A percentile compares a stretch with the other conserved stretches of the same genome.
phyloP scores from a whole-genome alignment of 2,329 filamentous ascomycete species.

The Aplosporella prunicola region DNA sequence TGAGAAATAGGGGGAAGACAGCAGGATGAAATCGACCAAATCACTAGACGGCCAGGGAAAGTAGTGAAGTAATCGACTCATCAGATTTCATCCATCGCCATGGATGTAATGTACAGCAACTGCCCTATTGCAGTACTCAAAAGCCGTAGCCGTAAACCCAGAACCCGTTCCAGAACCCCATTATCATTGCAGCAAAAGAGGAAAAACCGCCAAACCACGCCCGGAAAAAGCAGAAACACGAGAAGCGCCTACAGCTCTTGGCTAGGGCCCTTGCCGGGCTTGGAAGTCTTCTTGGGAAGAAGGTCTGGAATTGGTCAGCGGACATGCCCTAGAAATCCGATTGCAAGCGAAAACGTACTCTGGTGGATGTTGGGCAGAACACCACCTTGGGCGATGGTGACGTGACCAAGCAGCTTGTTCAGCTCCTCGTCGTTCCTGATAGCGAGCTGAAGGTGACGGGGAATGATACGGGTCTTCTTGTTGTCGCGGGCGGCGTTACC shows the following conservation, averaged over 20 bases:
- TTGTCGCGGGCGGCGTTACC: constrained; percentile 98
- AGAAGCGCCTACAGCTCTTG: constrained; percentile 71
- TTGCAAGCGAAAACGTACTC: constrained; percentile 55
- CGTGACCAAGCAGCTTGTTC: constrained; percentile 96
- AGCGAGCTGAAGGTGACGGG: constrained; percentile 95
- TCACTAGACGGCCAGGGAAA: too few species aligned
- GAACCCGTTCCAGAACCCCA: constrained; percentile 59
- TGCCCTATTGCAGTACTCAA: constrained; percentile 30
- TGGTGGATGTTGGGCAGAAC: constrained; percentile 95
- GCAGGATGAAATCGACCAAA: too few species aligned
- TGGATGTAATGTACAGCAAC: constrained; percentile 54
- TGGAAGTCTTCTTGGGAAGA: constrained; percentile 97
- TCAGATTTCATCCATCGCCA: constrained; percentile 39
- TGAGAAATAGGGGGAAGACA: too few species aligned
- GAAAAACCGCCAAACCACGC: constrained; percentile 44
- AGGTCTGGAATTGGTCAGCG: constrained; percentile 60
- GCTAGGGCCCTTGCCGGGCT: constrained; percentile 84
- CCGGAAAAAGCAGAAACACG: constrained; percentile 35
- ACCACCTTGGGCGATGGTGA: constrained; percentile 96
- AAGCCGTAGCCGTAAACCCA: constrained; percentile 41
- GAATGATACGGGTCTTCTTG: constrained; percentile 99
- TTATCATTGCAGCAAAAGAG: constrained; percentile 62
- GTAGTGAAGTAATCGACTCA: constrained; percentile 19
- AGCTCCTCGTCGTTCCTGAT: constrained; percentile 99
- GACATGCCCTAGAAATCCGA: too few species aligned